Evolutionary conservation across 495 filamentous ascomycete species (phyloP), one percentile per base, ranked within the genome.

Genomic region (Bacidia gigantensis): DNA sequence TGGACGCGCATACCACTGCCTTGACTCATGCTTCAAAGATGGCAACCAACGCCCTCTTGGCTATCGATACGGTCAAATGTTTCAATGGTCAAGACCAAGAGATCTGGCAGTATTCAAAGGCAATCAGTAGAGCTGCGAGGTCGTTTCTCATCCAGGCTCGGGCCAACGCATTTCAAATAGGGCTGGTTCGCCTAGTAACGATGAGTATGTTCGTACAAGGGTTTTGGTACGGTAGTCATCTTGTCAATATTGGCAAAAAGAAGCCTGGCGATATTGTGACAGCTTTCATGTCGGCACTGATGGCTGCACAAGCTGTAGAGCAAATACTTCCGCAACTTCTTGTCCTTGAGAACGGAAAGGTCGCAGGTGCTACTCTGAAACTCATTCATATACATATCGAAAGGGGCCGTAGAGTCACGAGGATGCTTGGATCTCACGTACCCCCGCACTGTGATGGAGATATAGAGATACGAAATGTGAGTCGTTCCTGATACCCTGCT

Each of bases 61-160:
- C 77, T 3, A 90, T 98, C 43, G 88, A 93, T 52, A 79, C 85
- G 0, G 87, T 97, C 58, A 97, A 96, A 63, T 83, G 76, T 29
- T 86, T 84, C 68, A 94, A 95, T 61, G 87, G 81, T 1, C 76
- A 87, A 57, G 71, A 76, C 14, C 70, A 80, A 17, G 90, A 94
- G 62, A 64, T 74, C 1, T 72, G 72, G 59, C 78, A 78, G 55
- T 96, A 88, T 64, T 60, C 69, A 2, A 64, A 53, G 11, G 72
- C 72, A 0, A 79, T 88, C 23, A 67, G 69, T 43, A 57, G 64
- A 21, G 84, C 87, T 1, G 80, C 80, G 24, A 63, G 63, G 21
- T 75, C 75, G 40, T 95, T 89, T 62, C 64, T 78, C 18, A 65
- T 71, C 32, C 86, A 90, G 60, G 85, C 82, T 1, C 67, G 74